Conservation (phyloP, 1,139 yeast species). For the Geotrichum aggregatum region DNA sequence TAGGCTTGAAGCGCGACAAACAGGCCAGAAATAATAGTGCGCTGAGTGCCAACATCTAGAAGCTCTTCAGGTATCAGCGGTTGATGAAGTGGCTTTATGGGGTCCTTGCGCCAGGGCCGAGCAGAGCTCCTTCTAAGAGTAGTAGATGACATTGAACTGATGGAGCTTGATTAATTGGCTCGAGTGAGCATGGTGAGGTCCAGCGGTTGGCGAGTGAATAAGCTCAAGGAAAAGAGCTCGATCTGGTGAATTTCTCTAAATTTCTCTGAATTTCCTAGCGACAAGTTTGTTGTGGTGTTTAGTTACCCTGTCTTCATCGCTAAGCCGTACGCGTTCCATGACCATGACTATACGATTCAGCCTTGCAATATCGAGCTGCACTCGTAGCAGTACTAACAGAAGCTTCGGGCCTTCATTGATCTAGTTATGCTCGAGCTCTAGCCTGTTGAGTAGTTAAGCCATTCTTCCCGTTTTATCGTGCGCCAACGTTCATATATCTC, state of each 20-base stretch:
- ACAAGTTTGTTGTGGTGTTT: not conserved
- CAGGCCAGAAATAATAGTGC: slow-evolving; percentile 60
- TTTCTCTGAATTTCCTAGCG: not conserved
- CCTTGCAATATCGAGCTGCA: too few species aligned
- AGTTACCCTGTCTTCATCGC: too few species aligned
- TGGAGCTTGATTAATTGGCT: not conserved
- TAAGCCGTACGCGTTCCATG: too few species aligned
- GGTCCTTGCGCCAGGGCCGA: slow-evolving; percentile 22
- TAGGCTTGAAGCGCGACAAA: slow-evolving; percentile 73
- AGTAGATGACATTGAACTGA: slow-evolving; percentile 14
- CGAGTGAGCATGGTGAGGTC: not conserved
- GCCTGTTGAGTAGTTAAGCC: too few species aligned
- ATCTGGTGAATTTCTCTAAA: too few species aligned
- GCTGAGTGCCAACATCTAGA: slow-evolving; percentile 77
- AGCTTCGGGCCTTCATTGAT: too few species aligned
- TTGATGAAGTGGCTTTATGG: slow-evolving; percentile 1
- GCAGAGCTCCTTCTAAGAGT: slow-evolving; percentile 6
- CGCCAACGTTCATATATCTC: too few species aligned
- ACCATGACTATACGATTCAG: too few species aligned
- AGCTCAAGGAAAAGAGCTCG: not conserved
- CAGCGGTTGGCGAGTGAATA: not conserved
- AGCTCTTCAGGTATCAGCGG: slow-evolving; percentile 38
- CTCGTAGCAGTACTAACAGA: too few species aligned
- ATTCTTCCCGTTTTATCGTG: too few species aligned
- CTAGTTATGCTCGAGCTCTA: too few species aligned